A percentile compares a stretch with the other conserved stretches of the same genome.
Evolutionary conservation across 306 rosid species (phyloP).

Genomic region (Canavalia gladiata): DNA sequence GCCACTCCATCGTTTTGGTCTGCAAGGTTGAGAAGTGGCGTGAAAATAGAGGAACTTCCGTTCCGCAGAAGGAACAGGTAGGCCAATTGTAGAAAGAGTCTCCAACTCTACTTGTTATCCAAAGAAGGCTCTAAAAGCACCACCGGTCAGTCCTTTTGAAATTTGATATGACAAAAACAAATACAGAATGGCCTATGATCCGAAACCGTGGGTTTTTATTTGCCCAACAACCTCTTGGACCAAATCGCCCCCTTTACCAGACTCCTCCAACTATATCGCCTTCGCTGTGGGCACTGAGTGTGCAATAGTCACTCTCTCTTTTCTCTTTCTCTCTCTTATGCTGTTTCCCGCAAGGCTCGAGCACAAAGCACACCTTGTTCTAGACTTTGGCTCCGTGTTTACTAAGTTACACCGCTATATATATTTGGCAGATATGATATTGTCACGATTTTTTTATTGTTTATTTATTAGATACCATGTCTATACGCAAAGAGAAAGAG

Average conservation of each 20-base stretch:
- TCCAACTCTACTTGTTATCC: no score
- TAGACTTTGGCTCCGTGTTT: slow-evolving; percentile 46
- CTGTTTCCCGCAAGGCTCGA: slow-evolving; percentile 1
- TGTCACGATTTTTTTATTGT: slow-evolving; percentile 2
- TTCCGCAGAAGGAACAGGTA: not conserved
- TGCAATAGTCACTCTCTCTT: slow-evolving; percentile 45
- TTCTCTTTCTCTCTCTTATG: slow-evolving; percentile 4
- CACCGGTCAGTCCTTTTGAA: not conserved
- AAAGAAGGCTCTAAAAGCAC: not conserved
- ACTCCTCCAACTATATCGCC: slow-evolving; percentile 36
- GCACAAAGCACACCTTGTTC: slow-evolving; percentile 64
- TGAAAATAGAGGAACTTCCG: not conserved
- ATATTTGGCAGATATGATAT: slow-evolving; percentile 34
- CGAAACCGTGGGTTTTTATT: slow-evolving; percentile 35
- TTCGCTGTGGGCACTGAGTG: slow-evolving; percentile 40
- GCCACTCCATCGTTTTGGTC: slow-evolving; percentile 67
- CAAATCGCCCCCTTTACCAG: slow-evolving; percentile 50
- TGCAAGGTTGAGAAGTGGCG: not conserved
- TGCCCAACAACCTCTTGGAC: slow-evolving; percentile 44
- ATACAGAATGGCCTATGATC: slow-evolving; percentile 30
- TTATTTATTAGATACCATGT: slow-evolving; percentile 18
- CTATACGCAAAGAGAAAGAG: slow-evolving; percentile 40
- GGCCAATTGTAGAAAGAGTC: no score
- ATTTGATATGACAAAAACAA: slow-evolving; percentile 30
- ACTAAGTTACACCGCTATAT: slow-evolving; percentile 33